These are phyloP conservation scores for Alternaria sp. DNA, from an alignment of 2,329 filamentous ascomycete species.

Conservation along the genomic window DNA sequence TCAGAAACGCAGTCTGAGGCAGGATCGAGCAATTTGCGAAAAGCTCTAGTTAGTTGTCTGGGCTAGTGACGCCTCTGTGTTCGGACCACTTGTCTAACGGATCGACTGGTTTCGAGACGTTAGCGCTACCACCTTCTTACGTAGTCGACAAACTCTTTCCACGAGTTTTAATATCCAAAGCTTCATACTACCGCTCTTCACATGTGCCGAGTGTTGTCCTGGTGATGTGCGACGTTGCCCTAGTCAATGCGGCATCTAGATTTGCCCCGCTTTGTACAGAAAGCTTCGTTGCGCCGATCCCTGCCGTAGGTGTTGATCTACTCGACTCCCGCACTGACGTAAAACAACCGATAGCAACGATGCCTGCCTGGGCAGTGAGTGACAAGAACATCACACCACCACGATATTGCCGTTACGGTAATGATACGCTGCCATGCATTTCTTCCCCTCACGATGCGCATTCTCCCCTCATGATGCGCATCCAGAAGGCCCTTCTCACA, in stretches of 20 bases:
- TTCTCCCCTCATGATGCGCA: not conserved
- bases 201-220: not conserved
- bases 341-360: not conserved
- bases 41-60: constrained; percentile 16
- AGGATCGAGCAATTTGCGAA: constrained; percentile 16
- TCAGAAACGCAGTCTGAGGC: constrained; percentile 7
- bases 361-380: not conserved
- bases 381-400: not conserved
- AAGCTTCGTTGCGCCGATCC: not conserved
- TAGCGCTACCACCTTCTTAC: not conserved
- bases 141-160: not conserved
- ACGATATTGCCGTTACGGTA: not conserved
- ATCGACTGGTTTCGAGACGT: not conserved
- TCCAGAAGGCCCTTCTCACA: not conserved
- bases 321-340: not conserved
- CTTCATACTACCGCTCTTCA: not conserved
- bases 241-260: not conserved
- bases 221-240: not conserved
- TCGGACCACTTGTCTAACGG: not conserved
- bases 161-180: not conserved
- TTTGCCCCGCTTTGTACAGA: not conserved
- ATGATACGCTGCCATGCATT: not conserved
- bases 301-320: not conserved
- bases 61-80: constrained; percentile 12
- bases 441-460: not conserved